phyloP scores from a whole-genome alignment of 1,284 basidiomycete genomes.

The Moesziomyces antarcticus region DNA sequence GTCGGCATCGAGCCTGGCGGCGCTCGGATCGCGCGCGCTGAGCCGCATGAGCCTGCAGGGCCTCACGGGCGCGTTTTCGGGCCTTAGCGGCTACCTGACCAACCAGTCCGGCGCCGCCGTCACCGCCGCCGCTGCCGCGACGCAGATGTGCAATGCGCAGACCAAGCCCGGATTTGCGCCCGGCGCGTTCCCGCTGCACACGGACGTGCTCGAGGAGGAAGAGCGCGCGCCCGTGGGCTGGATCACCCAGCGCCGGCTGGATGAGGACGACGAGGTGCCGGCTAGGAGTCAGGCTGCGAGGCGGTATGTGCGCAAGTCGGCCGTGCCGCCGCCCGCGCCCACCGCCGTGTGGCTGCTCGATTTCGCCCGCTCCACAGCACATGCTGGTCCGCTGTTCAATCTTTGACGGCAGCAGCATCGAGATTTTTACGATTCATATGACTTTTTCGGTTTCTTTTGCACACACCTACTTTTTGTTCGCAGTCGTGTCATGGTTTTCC shows the following conservation, averaged over 20 bases:
- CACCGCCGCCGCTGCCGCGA: slow-evolving; percentile 31
- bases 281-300: not conserved
- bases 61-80: slow-evolving; percentile 51
- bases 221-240: not conserved
- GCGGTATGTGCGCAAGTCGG: slow-evolving; percentile 25
- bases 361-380: slow-evolving; percentile 11
- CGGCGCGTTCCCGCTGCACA: not conserved
- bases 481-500: too few species aligned
- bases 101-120: slow-evolving; percentile 40
- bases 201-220: too few species aligned
- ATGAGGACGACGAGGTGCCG: slow-evolving; percentile 1
- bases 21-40: slow-evolving; percentile 40
- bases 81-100: slow-evolving; percentile 52
- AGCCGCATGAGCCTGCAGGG: slow-evolving; percentile 52
- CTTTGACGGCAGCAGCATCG: not conserved
- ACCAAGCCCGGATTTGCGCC: not conserved
- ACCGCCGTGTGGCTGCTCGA: slow-evolving; percentile 41
- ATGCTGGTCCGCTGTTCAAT: slow-evolving; percentile 12
- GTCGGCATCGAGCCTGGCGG: slow-evolving; percentile 25
- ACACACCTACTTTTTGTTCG: too few species aligned
- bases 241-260: not conserved
- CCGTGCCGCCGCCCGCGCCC: slow-evolving; percentile 16
- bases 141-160: slow-evolving; percentile 46
- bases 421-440: too few species aligned
- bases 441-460: too few species aligned